phyloP scores from a whole-genome alignment of 1,284 basidiomycete genomes.

The Meripilus lineatus region DNA sequence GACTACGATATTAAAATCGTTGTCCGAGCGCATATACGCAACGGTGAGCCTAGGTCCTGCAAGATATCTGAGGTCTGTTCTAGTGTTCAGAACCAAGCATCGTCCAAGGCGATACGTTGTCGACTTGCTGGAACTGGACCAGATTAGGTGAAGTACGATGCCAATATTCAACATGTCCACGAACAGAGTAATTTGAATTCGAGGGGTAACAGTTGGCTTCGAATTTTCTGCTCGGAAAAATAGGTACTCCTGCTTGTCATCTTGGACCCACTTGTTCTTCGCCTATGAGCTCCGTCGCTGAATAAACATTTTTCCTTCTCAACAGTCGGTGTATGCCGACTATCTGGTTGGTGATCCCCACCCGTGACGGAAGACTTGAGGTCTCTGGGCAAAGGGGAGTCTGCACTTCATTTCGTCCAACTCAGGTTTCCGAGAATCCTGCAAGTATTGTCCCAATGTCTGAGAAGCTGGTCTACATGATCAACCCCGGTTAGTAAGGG shows the following conservation, averaged over 20 bases:
- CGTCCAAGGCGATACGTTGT: conserved; percentile 17
- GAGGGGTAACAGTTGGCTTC: conserved; percentile 30
- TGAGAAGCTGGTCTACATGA: conserved; percentile 27
- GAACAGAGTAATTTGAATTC: not conserved
- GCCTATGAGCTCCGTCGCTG: no score
- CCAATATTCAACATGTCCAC: not conserved
- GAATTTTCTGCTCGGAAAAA: conserved; percentile 22
- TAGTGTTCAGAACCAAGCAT: conserved; percentile 20
- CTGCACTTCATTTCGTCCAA: conserved; percentile 43
- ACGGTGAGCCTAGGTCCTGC: conserved; percentile 20
- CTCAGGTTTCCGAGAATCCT: conserved; percentile 27
- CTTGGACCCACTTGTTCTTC: conserved; percentile 23
- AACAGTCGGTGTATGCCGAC: conserved; percentile 3
- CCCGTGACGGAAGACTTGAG: conserved; percentile 42
- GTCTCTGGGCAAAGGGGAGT: conserved; percentile 37
- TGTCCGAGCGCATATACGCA: conserved; percentile 24
- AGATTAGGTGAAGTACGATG: conserved; percentile 16
- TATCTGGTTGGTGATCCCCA: conserved; percentile 36
- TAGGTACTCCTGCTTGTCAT: conserved; percentile 31
- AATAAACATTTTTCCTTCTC: conserved; percentile 2
- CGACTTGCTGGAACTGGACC: conserved; percentile 23
- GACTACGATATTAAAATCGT: conserved; percentile 23
- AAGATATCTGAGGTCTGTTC: conserved; percentile 22
- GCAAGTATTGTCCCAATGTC: conserved; percentile 27
- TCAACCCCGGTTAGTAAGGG: no score